These are phyloP conservation scores for Sequoiadendron giganteum DNA, from an alignment of 75 land plant genomes.

Conservation along the genomic window DNA sequence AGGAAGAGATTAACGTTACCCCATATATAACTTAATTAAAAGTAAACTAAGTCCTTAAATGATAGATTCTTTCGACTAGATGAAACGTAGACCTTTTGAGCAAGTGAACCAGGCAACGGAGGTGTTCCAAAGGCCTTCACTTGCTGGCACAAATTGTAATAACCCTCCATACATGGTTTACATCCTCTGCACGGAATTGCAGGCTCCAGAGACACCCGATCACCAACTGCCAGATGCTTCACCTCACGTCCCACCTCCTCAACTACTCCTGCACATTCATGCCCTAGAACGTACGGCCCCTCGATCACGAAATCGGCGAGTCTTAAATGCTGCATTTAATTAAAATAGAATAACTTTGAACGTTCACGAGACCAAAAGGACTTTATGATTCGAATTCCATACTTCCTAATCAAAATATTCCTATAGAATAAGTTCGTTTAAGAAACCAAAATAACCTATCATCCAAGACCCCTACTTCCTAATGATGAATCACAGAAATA, in stretches of 20 bases:
- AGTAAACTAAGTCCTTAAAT: too few species aligned
- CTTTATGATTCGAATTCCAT: too few species aligned
- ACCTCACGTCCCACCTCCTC: conserved; percentile 82
- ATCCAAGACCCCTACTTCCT: too few species aligned
- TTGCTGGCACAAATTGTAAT: conserved; percentile 84
- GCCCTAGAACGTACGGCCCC: conserved; percentile 95
- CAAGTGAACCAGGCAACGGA: conserved; percentile 89
- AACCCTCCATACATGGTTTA: conserved; percentile 30
- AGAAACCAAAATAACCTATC: too few species aligned
- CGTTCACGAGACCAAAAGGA: too few species aligned
- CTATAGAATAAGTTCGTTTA: too few species aligned
- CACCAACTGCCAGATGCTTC: conserved; percentile 64
- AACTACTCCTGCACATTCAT: conserved; percentile 92
- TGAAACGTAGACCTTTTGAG: conserved; percentile 31
- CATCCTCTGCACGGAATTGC: conserved; percentile 68
- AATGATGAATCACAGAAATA: too few species aligned
- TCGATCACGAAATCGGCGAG: conserved; percentile 1
- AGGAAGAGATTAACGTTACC: neutral
- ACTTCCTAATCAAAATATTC: too few species aligned
- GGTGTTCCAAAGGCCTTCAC: conserved; percentile 94
- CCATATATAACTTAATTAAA: neutral
- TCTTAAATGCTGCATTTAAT: neutral
- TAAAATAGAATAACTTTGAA: too few species aligned
- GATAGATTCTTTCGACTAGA: neutral
- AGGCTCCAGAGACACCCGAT: conserved; percentile 92